phyloP scores from a whole-genome alignment of 805 yeast species.

The Sungouiozyma ichnusensis region DNA sequence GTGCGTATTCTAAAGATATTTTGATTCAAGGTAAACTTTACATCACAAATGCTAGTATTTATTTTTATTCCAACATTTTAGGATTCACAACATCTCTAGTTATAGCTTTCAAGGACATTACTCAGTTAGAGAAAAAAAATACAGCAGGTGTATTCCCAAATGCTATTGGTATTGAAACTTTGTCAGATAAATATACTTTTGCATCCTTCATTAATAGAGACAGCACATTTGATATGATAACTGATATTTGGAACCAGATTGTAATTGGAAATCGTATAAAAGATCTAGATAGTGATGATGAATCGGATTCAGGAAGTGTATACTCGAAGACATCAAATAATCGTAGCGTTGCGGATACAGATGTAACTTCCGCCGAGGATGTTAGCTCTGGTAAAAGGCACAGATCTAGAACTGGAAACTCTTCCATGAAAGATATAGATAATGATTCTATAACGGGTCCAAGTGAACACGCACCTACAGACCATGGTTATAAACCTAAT shows the following conservation, averaged over 20 bases:
- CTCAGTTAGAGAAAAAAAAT: conserved; percentile 51
- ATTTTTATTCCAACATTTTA: conserved; percentile 57
- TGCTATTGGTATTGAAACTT: conserved; percentile 52
- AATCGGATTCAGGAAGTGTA: neutral
- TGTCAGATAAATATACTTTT: conserved; percentile 52
- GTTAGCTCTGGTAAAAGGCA: conserved; percentile 16
- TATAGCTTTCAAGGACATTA: conserved; percentile 50
- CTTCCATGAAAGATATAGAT: neutral
- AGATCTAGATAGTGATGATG: neutral
- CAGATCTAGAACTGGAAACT: conserved; percentile 5
- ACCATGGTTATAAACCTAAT: conserved; percentile 33
- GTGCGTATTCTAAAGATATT: conserved; percentile 59
- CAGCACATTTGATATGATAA: conserved; percentile 37
- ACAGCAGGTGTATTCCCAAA: conserved; percentile 64
- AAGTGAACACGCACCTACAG: conserved; percentile 39
- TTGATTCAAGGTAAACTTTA: conserved; percentile 58
- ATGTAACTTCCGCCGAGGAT: conserved; percentile 16
- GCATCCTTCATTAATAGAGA: conserved; percentile 60
- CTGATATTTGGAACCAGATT: conserved; percentile 49
- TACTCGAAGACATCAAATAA: conserved; percentile 1
- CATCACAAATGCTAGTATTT: conserved; percentile 42
- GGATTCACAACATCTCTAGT: conserved; percentile 54
- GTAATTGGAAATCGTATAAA: conserved; percentile 16
- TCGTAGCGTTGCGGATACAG: conserved; percentile 21
- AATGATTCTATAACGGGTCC: conserved; percentile 26